Conservation (phyloP, 2,329 filamentous ascomycete genomes). For the Pestalotiopsis sp. region DNA sequence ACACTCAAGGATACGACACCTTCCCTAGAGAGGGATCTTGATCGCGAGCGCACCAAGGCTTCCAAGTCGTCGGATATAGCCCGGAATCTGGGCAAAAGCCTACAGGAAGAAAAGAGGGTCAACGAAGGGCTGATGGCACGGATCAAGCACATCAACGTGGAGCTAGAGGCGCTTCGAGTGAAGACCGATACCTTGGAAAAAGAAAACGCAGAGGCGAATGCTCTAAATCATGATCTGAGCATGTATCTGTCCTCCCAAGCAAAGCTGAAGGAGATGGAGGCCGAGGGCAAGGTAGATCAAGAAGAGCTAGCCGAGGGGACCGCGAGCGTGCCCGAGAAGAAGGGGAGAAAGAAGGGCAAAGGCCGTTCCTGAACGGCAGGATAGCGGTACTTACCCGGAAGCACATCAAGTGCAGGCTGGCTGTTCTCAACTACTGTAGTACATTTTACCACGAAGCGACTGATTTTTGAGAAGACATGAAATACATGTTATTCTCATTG, state of each 20-base stretch:
- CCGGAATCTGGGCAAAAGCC: constrained; percentile 72
- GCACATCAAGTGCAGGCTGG: too few species aligned
- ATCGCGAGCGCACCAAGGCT: constrained; percentile 68
- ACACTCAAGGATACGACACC: constrained; percentile 63
- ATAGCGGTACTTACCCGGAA: not conserved
- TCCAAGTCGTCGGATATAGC: constrained; percentile 77
- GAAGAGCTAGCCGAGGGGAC: constrained; percentile 79
- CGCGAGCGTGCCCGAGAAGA: constrained; percentile 62
- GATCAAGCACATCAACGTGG: constrained; percentile 74
- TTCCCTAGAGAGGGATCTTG: constrained; percentile 72
- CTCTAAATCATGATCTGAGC: constrained; percentile 83
- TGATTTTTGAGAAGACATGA: too few species aligned
- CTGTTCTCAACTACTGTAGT: too few species aligned
- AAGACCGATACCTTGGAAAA: constrained; percentile 59
- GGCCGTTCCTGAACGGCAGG: constrained; percentile 34
- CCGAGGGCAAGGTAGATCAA: constrained; percentile 58
- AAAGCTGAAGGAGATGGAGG: constrained; percentile 74
- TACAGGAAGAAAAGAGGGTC: constrained; percentile 86
- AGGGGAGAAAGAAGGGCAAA: constrained; percentile 48
- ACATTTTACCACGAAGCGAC: too few species aligned
- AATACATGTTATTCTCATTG: too few species aligned
- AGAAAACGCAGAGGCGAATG: constrained; percentile 75
- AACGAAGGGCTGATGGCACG: constrained; percentile 79
- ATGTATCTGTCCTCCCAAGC: constrained; percentile 88
- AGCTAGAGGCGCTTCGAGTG: constrained; percentile 59